phyloP scores from a whole-genome alignment of 371 early-diverging fungal species.

The Actinomortierella wolfii region DNA sequence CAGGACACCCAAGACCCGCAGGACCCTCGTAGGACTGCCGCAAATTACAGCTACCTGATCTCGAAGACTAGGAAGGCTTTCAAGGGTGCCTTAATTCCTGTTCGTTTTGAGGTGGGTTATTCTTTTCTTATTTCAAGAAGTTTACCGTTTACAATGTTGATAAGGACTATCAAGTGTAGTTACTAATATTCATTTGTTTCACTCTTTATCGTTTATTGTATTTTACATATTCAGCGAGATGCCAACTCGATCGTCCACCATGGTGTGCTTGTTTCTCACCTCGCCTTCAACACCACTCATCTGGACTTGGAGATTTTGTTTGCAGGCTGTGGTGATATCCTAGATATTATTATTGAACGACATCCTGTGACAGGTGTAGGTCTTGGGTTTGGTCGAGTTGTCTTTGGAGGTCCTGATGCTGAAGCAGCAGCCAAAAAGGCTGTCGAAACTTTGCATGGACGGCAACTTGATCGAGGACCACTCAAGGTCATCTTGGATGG shows the following conservation, averaged over 20 bases:
- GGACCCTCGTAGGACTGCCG: slow-evolving; percentile 42
- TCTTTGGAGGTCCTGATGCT: slow-evolving; percentile 49
- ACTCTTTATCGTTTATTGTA: neutral
- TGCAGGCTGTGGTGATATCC: slow-evolving; percentile 60
- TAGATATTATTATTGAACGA: slow-evolving; percentile 55
- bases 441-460: slow-evolving; percentile 50
- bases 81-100: slow-evolving; percentile 32
- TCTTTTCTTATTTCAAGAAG: neutral
- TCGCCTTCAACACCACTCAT: slow-evolving; percentile 29
- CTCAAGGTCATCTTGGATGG: slow-evolving; percentile 69
- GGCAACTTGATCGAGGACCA: slow-evolving; percentile 56
- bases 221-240: slow-evolving; percentile 20
- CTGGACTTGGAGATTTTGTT: slow-evolving; percentile 49
- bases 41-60: slow-evolving; percentile 41
- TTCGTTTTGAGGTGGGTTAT: slow-evolving; percentile 31
- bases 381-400: slow-evolving; percentile 58
- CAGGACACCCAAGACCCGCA: slow-evolving; percentile 36
- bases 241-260: slow-evolving; percentile 35
- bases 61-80: slow-evolving; percentile 39
- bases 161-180: too few relatives aligned
- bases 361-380: slow-evolving; percentile 58
- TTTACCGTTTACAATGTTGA: neutral
- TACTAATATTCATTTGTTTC: neutral
- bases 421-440: slow-evolving; percentile 60
- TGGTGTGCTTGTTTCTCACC: slow-evolving; percentile 37